Base-by-base conservation (phyloP, 768 basidiomycete genomes). In the Rubroboletus pulcherrimus region DNA sequence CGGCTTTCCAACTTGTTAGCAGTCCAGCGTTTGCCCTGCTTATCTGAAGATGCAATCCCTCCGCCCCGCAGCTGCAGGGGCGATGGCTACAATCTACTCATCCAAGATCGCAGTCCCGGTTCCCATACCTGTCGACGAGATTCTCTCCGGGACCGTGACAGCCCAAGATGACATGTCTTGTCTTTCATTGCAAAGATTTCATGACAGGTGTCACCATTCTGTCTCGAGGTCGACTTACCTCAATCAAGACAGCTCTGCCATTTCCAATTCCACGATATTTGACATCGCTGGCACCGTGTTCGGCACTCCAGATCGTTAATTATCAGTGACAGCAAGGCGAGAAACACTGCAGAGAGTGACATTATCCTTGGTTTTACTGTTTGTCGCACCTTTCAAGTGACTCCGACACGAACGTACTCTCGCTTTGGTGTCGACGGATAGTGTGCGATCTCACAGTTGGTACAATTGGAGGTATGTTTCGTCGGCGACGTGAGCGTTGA, bases 181-280 rank as follows among this genome's bases (percentile, higher is more conserved):
- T 33, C 17, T 21, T 50, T 41, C 8, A 29, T 21, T 15, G 29
- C 30, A 43, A 14, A 43, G 8, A 17, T 24, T 17, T 4, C 47
- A 37, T n/a, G 63, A 52, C 59, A 50, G 41, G 38, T 31, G 14
- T 38, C 17, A 34, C 26, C 48, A 26, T 49, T 44, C 34, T 38
- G n/a, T 11, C 39, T 49, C 47, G 49, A 47, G 24, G 35, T n/a
- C 40, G 44, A 30, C 8, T 1, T n/a, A 7, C 17, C 44, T 48
- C 45, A 31, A 44, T 51, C 45, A 40, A 41, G 38, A 44, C 33
- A n/a, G n/a, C 24, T 17, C 53, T 43, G 42, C 9, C 21, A 21
- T 39, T 50, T 31, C 33, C 41, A 39, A 37, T 51, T 12, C 42
- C 35, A 24, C 31, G 11, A 12, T 49, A 21, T 55, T 34, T 42